Percentiles rank a stretch among this genome's conserved stretches.
Conservation (phyloP, 306 rosid genomes). For the Datisca glomerata region DNA sequence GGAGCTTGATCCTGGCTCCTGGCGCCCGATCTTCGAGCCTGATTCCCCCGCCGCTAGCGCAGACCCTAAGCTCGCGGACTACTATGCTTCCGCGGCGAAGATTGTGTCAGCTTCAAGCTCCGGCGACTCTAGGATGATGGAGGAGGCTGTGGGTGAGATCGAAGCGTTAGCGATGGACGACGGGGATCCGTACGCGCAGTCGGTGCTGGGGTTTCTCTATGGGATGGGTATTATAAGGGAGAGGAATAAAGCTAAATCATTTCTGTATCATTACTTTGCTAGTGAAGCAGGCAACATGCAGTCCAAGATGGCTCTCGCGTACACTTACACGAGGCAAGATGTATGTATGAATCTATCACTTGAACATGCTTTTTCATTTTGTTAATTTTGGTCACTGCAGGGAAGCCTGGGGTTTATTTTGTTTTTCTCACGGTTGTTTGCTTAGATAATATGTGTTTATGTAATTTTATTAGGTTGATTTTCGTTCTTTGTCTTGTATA, state of each 20-base stretch:
- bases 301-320: slow-evolving; percentile 94
- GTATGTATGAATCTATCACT: slow-evolving; percentile 23
- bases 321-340: slow-evolving; percentile 75
- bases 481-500: no score
- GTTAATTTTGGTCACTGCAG: not conserved
- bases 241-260: slow-evolving; percentile 51
- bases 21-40: slow-evolving; percentile 86
- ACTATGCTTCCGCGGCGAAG: slow-evolving; percentile 45
- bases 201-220: slow-evolving; percentile 65
- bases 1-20: slow-evolving; percentile 84
- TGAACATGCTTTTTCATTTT: not conserved
- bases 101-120: slow-evolving; percentile 41
- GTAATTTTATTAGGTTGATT: no score
- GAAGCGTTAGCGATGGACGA: slow-evolving; percentile 25
- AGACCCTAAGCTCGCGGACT: slow-evolving; percentile 21
- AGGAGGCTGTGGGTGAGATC: slow-evolving; percentile 53
- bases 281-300: slow-evolving; percentile 73
- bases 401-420: no score
- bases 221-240: slow-evolving; percentile 68
- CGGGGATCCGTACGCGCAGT: slow-evolving; percentile 56
- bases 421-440: no score
- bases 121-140: slow-evolving; percentile 35
- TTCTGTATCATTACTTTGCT: slow-evolving; percentile 68
- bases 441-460: no score
- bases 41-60: slow-evolving; percentile 21